Conservation (phyloP, 768 basidiomycete species). For the Serendipita indica region DNA sequence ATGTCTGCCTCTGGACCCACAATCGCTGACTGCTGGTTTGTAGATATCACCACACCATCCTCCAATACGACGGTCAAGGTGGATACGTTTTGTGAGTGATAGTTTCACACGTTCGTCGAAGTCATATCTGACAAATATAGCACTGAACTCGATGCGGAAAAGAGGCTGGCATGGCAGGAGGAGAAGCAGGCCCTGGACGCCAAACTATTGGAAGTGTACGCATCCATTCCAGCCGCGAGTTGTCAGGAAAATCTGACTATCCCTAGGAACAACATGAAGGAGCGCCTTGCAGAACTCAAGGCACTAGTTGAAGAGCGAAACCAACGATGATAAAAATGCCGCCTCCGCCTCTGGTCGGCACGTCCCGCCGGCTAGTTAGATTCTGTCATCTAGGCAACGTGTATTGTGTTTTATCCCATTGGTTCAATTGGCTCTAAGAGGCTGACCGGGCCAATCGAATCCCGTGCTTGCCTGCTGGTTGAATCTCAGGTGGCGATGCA, state of each 20-base stretch:
- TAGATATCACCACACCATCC: slow-evolving; percentile 60
- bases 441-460: too few relatives aligned
- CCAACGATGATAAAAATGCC: not conserved
- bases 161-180: slow-evolving; percentile 77
- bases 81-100: slow-evolving; percentile 80
- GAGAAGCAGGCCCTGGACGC: slow-evolving; percentile 84
- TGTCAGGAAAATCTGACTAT: not conserved
- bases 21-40: slow-evolving; percentile 5
- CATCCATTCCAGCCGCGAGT: slow-evolving; percentile 13
- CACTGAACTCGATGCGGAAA: slow-evolving; percentile 79
- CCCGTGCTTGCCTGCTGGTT: too few relatives aligned
- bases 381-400: not conserved
- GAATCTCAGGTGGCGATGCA: too few relatives aligned
- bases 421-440: too few relatives aligned
- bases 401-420: not conserved
- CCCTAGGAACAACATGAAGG: slow-evolving; percentile 64
- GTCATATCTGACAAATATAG: slow-evolving; percentile 25
- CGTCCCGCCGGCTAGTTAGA: not conserved
- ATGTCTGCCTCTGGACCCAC: not conserved
- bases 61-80: slow-evolving; percentile 89
- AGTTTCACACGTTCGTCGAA: not conserved
- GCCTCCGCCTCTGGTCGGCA: not conserved
- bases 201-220: slow-evolving; percentile 76
- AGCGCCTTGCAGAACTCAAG: slow-evolving; percentile 53
- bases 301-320: slow-evolving; percentile 23